Percentiles rank a stretch among this genome's conserved stretches.
phyloP scores from a whole-genome alignment of 192 early-diverging fungal genomes.

The Podila verticillata region DNA sequence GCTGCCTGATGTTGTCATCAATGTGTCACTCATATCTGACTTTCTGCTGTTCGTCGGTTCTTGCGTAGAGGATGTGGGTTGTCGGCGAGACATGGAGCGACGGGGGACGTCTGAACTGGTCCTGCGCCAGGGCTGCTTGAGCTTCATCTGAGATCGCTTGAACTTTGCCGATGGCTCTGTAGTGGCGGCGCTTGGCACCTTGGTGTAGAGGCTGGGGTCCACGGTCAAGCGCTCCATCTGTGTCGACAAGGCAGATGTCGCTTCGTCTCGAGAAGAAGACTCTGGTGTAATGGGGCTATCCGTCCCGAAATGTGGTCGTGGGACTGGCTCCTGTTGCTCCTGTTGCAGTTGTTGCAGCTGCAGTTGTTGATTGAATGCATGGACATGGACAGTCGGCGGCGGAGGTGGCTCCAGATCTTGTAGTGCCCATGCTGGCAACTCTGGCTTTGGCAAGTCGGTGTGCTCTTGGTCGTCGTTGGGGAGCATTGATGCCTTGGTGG shows the following conservation, averaged over 20 bases:
- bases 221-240: neutral
- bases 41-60: neutral
- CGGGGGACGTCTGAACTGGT: neutral
- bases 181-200: neutral
- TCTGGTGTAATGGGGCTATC: too few species aligned
- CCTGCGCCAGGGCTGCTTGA: constrained; percentile 2
- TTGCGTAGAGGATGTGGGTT: neutral
- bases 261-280: too few species aligned
- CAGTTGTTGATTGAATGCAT: neutral
- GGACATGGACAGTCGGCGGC: too few species aligned
- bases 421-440: constrained; percentile 22
- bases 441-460: neutral
- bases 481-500: constrained; percentile 10
- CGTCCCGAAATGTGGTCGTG: too few species aligned
- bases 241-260: too few species aligned
- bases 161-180: neutral
- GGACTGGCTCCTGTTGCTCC: neutral
- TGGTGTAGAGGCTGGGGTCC: neutral
- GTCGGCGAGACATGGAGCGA: constrained; percentile 5
- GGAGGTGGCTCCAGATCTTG: too few species aligned
- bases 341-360: neutral
- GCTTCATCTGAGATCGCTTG: neutral
- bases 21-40: neutral
- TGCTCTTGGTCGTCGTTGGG: neutral
- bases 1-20: neutral